Evolutionary conservation across 2,329 filamentous ascomycete genomes (phyloP), one percentile per base, ranked within the genome.

Genomic region (Phoma sp.): DNA sequence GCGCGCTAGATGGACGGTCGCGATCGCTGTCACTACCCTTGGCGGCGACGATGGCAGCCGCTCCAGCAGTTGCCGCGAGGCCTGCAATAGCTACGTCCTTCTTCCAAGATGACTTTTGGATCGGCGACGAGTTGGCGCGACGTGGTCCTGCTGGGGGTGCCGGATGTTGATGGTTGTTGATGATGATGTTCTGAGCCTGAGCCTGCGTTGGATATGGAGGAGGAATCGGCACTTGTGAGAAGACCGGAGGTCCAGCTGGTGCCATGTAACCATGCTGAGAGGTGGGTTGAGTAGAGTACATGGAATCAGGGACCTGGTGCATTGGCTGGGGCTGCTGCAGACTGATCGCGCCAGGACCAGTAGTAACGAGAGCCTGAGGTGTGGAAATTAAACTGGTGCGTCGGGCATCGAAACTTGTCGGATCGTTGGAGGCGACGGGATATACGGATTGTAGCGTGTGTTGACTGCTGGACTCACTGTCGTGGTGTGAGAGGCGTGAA

Each of bases 281-380:
- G 10, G 74, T 68, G 11, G 73, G 69, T 55, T 80, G 78, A 4
- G 75, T 75, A 17, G 76, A 82, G 64, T 91, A 90, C 1, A 93
- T 82, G 15, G 84, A 84, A 57, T 84, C 83, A 30, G 87, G 87
- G 2, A 96, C 86, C 0, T 90, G 91, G 2, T 84, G 81, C 53
- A 91, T 83, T 2, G 93, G 93, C 63, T 92, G 88, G 2, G 93
- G 93, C 65, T 96, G 91, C 71, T 95, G 89, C n/a, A 97, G 80
- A 10, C 87, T 86, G 26, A 92, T 82, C 0, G 85, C 80, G 79
- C 66, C 71, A 7, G 69, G 68, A 28, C 67, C 64, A 7, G 71
- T 62, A 14, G 71, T 72, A 11, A 74, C 48, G 4, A 72, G 38
- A 42, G 72, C 68, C 46, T 74, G 73, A 12, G 66, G 73, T 52